A percentile compares a stretch with the other conserved stretches of the same genome.
phyloP scores from a whole-genome alignment of 805 yeast genomes.

The Sugiyamaella marilandica region DNA sequence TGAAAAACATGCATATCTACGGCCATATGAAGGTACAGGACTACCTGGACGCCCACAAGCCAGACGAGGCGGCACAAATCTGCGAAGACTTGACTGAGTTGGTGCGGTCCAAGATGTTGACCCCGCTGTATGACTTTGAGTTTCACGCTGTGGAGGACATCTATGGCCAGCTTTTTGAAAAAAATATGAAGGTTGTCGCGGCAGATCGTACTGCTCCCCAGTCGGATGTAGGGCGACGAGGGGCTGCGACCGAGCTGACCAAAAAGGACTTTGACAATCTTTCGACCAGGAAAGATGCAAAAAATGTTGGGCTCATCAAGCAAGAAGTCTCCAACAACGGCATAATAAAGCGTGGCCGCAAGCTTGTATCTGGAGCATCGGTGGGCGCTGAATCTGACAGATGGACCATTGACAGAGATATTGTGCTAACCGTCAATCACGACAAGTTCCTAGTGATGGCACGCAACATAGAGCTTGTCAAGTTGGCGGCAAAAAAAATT shows the following conservation, averaged over 20 bases:
- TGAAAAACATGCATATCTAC: slow-evolving; percentile 62
- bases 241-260: slow-evolving; percentile 59
- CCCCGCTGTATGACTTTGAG: slow-evolving; percentile 41
- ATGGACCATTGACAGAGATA: slow-evolving; percentile 17
- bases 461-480: slow-evolving; percentile 59
- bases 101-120: slow-evolving; percentile 46
- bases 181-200: slow-evolving; percentile 18
- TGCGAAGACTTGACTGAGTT: slow-evolving; percentile 38
- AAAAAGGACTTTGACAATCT: slow-evolving; percentile 27
- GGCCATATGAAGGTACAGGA: slow-evolving; percentile 63
- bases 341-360: not conserved
- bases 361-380: not conserved
- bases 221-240: slow-evolving; percentile 52
- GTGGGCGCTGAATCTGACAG: not conserved
- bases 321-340: not conserved
- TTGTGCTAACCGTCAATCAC: slow-evolving; percentile 55
- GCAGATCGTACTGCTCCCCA: slow-evolving; percentile 21
- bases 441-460: slow-evolving; percentile 62
- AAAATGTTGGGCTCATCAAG: slow-evolving; percentile 19
- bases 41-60: slow-evolving; percentile 32
- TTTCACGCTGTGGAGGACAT: slow-evolving; percentile 33
- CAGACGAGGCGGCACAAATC: slow-evolving; percentile 31
- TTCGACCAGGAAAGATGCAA: slow-evolving; percentile 16
- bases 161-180: slow-evolving; percentile 19
- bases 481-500: slow-evolving; percentile 58